Base-by-base conservation (phyloP, 345 rosid species). In the Syzygium aromaticum region DNA sequence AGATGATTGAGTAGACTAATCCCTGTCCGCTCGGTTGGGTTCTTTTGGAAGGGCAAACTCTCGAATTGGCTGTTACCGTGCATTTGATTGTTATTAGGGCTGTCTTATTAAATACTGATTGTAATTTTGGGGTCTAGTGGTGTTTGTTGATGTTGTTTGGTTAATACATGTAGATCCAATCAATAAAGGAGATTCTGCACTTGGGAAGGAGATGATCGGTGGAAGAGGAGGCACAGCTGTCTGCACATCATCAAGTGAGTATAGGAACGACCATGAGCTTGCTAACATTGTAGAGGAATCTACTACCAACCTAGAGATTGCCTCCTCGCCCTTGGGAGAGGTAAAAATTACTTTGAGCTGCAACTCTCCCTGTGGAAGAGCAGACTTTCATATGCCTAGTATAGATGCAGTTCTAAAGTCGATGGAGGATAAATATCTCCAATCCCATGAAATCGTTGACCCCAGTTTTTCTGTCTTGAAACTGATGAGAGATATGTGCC, bases 301-400 rank as follows among this genome's bases (percentile, higher is more conserved):
- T 87, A 85, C 89, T 63, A 51, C 93, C 88, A 87, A 54, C 91
- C 86, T 95, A 86, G 96, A 96, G 89, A 92, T 96, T 87, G 98
- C 98, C 67, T 93, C 99, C 87, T 94, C 97, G 11, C 86, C 93
- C 46, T 87, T 86, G 86, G 98, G 99, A 90, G 99, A 95, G 92
- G 98, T 96, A 93, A 95, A 95, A 93, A 90, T 96, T 88, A 94
- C 92, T 91, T 88, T 97, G 61, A 94, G 93, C 89, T 97, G 93
- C 93, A 88, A 90, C 90, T 91, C 94, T 91, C 86, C 93, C 88
- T 86, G 90, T 90, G 94, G 93, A 90, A 93, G 92, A 61, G 90
- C 93, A 54, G 92, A 90, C 89, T 89, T 90, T 80, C 95, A 89
- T 85, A 87, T 93, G 92, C 98, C 98, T 90, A 92, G 90, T 90